phyloP scores from a whole-genome alignment of 441 rosid genomes.

The Populus hybrid region DNA sequence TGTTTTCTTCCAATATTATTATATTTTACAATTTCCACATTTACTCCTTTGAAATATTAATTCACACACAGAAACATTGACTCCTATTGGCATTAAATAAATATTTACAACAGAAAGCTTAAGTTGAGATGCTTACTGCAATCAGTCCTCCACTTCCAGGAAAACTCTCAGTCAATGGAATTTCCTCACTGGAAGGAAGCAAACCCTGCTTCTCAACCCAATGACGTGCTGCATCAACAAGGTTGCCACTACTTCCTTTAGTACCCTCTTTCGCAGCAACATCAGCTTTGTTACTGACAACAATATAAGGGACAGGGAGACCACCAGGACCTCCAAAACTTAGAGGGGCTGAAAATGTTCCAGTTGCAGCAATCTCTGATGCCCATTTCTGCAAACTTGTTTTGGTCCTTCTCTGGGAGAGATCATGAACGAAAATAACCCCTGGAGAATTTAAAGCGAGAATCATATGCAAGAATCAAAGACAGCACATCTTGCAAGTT shows the following conservation, averaged over 20 bases:
- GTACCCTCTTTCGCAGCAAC: constrained; percentile 86
- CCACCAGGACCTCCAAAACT: constrained; percentile 89
- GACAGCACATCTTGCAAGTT: constrained; percentile 16
- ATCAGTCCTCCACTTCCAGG: constrained; percentile 82
- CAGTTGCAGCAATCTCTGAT: constrained; percentile 74
- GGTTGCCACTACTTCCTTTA: constrained; percentile 95
- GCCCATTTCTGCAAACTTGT: constrained; percentile 97
- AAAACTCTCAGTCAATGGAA: constrained; percentile 91
- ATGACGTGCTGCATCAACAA: constrained; percentile 95
- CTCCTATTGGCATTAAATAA: not conserved
- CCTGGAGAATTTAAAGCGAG: constrained; percentile 40
- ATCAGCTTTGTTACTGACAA: constrained; percentile 93
- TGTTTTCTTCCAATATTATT: not conserved
- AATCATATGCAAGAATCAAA: constrained; percentile 15
- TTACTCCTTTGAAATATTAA: not conserved
- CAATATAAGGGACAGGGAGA: constrained; percentile 92
- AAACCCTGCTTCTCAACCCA: constrained; percentile 99
- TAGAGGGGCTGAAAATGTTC: constrained; percentile 93
- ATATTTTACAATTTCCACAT: not conserved
- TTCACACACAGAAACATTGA: not conserved
- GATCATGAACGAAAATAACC: constrained; percentile 94
- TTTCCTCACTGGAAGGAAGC: constrained; percentile 86
- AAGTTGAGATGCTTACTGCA: constrained; percentile 54
- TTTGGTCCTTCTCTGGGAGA: constrained; percentile 94
- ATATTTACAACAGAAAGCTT: not conserved